Conservation (phyloP, 106 monocot genomes). For the Vanilla planifolia region DNA sequence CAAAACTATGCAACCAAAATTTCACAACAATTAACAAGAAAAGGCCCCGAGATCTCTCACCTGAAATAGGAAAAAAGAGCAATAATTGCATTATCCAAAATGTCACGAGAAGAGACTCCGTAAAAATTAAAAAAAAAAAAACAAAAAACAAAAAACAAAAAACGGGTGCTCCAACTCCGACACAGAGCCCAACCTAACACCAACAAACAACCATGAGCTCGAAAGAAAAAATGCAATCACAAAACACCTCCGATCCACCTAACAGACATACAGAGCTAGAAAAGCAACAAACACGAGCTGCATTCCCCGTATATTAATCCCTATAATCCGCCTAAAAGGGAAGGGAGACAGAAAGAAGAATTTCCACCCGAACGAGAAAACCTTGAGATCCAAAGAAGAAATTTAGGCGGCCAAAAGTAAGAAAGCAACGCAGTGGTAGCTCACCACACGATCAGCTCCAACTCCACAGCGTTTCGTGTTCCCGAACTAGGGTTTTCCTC, state of each 20-base stretch:
- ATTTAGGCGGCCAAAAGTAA: neutral
- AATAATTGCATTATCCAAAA: too few relatives aligned
- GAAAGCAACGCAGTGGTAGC: neutral
- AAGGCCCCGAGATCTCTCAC: neutral
- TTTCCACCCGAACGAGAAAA: neutral
- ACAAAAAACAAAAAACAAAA: neutral
- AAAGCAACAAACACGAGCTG: neutral
- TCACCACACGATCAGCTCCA: neutral
- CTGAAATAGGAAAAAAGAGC: too few relatives aligned
- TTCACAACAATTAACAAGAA: neutral
- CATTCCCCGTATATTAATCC: neutral
- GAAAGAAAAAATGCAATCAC: neutral
- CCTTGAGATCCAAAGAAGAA: neutral
- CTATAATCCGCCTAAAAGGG: neutral
- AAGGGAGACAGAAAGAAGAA: neutral
- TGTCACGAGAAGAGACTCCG: too few relatives aligned
- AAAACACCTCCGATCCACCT: neutral
- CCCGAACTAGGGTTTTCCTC: constrained; percentile 10
- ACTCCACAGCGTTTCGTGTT: neutral
- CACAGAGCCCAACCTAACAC: neutral
- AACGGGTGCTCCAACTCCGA: neutral
- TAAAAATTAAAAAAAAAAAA: neutral
- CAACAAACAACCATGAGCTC: neutral
- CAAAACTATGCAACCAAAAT: neutral
- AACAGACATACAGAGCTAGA: neutral